Evolutionary conservation across 2,329 filamentous ascomycete species (phyloP), one percentile per base, ranked within the genome.

Genomic region (Clonostachys byssicola): DNA sequence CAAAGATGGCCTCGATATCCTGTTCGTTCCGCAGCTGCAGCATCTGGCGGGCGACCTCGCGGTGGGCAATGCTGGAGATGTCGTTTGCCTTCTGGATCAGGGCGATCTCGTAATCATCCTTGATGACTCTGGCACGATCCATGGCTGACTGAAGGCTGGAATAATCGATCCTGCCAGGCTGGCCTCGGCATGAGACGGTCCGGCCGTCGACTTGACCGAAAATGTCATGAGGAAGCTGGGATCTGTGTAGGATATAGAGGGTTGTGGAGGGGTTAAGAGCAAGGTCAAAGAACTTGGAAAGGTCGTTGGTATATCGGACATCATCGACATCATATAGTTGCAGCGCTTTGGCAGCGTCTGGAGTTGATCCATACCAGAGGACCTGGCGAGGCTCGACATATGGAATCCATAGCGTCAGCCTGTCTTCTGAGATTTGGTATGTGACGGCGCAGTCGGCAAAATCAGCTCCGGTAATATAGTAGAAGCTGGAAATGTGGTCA

Each of bases 51-150:
- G 92, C 81, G 12, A 95, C 86, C 30, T 78, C 79, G 41, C 80
- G 76, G 65, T 97, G 94, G 1, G 88, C 94, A 34, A 77, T 73
- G 2, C 87, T 85, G 4, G 89, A 91, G 53, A 97, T 83, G 40
- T 77, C 79, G 60, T 92, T 94, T 34, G 94, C 92, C 49, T 84
- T 83, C 14, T 86, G 83, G 58, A 97, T 86, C 54, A 94, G 79
- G 5, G 81, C 83, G 45, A 97, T 77, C 62, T 99, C 92, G 61
- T 95, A 89, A n/a, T 80, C 76, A 42, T 88, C 85, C 71, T 97
- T 97, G 65, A 89, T 75, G 2, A 92, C 86, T 34, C 92, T 86
- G 18, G 86, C 85, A 47, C 82, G 77, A 60, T 96, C 86, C 67
- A 96, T 92, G 44, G 88, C 88, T 2, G 77, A 77, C 52, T 78